phyloP scores from a whole-genome alignment of 1,139 yeast genomes.

The Blastobotrys apis region DNA sequence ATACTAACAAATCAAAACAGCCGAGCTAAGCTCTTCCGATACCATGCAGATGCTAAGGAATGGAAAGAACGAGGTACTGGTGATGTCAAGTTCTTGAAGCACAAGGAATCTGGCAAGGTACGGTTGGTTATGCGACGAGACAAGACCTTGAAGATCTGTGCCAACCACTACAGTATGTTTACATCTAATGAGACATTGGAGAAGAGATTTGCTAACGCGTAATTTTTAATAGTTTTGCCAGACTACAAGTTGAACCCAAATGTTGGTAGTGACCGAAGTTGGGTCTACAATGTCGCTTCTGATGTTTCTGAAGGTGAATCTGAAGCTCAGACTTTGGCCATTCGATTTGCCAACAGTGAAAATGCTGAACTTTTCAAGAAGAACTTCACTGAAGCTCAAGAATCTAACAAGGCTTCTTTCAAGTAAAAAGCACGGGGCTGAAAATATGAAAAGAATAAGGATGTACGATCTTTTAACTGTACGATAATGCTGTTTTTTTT shows the following conservation, averaged over 20 bases:
- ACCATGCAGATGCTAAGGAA: slow-evolving; percentile 69
- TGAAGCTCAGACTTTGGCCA: slow-evolving; percentile 94
- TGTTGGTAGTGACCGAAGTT: slow-evolving; percentile 95
- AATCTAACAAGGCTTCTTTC: slow-evolving; percentile 46
- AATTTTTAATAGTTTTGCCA: slow-evolving; percentile 47
- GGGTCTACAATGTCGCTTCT: slow-evolving; percentile 95
- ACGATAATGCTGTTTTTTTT: too few relatives aligned
- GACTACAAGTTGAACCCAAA: slow-evolving; percentile 86
- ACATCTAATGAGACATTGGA: too few relatives aligned
- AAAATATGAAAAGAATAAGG: too few relatives aligned
- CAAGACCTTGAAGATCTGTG: slow-evolving; percentile 95
- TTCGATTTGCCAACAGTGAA: slow-evolving; percentile 94
- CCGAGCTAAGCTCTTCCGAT: slow-evolving; percentile 92
- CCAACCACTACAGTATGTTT: slow-evolving; percentile 71
- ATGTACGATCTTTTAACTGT: too few relatives aligned
- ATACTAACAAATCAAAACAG: slow-evolving; percentile 17
- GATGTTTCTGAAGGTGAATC: slow-evolving; percentile 95
- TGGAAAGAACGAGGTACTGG: slow-evolving; percentile 99
- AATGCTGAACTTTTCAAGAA: slow-evolving; percentile 95
- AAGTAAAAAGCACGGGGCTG: too few relatives aligned
- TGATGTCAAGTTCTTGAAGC: slow-evolving; percentile 92
- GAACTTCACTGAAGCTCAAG: slow-evolving; percentile 79
- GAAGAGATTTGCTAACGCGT: too few relatives aligned
- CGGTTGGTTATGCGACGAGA: slow-evolving; percentile 98
- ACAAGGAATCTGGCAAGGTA: slow-evolving; percentile 72